phyloP scores from a whole-genome alignment of 345 rosid species.

The Boechera divaricarpa region DNA sequence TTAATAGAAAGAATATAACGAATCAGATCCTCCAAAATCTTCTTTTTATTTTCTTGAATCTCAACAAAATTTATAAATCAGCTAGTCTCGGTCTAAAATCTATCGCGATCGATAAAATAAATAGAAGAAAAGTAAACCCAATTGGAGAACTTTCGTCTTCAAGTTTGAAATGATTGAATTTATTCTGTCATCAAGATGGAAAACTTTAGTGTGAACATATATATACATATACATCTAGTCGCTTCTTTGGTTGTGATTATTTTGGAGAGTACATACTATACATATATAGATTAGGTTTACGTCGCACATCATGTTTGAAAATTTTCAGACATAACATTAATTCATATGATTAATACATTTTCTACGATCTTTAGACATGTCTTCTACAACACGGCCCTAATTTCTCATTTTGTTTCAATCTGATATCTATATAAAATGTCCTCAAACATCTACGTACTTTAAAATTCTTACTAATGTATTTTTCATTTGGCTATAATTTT shows the following conservation, averaged over 20 bases:
- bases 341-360: conserved; percentile 1
- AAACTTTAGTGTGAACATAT: background rate
- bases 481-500: background rate
- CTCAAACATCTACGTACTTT: too few species aligned
- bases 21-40: too few species aligned
- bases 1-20: too few species aligned
- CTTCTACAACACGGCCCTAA: background rate
- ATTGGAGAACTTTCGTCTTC: background rate
- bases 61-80: too few species aligned
- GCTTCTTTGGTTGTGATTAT: conserved; percentile 9
- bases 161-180: background rate
- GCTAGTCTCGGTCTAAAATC: too few species aligned
- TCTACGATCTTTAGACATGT: conserved; percentile 2
- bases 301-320: conserved; percentile 24
- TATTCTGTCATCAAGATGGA: background rate
- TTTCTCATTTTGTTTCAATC: conserved; percentile 4
- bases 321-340: background rate
- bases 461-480: background rate
- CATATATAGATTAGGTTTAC: conserved; percentile 7
- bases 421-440: background rate
- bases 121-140: background rate
- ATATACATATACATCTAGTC: background rate
- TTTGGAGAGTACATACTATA: background rate
- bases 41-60: too few species aligned
- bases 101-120: too few species aligned